Base-by-base conservation (phyloP, 768 basidiomycete genomes). In the Phaffia australis region DNA sequence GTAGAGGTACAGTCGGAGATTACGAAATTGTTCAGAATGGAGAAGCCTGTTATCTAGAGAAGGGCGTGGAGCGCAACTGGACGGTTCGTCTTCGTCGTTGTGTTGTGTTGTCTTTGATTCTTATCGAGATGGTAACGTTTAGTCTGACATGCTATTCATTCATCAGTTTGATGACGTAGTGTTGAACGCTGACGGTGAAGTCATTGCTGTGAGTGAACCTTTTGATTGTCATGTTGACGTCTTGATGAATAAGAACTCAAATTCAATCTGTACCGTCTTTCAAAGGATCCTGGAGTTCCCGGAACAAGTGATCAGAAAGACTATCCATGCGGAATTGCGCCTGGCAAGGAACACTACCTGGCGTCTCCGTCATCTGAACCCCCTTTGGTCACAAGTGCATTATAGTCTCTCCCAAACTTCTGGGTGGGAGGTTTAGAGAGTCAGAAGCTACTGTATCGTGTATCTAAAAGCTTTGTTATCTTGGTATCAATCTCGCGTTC, bases 21-120 rank as follows among this genome's bases (percentile, higher is more conserved):
- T 77, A 74, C 74, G 73, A 73, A 16, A 70, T 73, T 35, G 60
- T 71, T 15, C 75, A 69, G 70, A 70, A 72, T 25, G 76, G 76
- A 32, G 56, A 71, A 52, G 76, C 75, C 18, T 72, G 74, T 55
- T 75, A 75, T 59, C 66, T 77, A n/a, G 68, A 70, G 1, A 74
- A 75, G 29, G 76, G 76, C 6, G 63, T 76, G 16, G 76, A 77
- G 69, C 60, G 76, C 49, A 70, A 77, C 68, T 77, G 76, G 76
- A 70, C 70, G 47, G 69, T 71, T 68, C 66, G 70, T 68, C 23
- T 21, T 6, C 8, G 25, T 27, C 23, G 46, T 42, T 21, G 6
- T 5, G 18, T 5, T 23, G 32, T 4, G 4, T 46, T 21, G 32
- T 11, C 21, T 46, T 16, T 18, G n/a, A 18, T 48, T 23, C 27